Evolutionary conservation across 176 grass and related monocot genomes (phyloP), one percentile per base, ranked within the genome.

Genomic region (Bolboschoenus planiculmis): DNA sequence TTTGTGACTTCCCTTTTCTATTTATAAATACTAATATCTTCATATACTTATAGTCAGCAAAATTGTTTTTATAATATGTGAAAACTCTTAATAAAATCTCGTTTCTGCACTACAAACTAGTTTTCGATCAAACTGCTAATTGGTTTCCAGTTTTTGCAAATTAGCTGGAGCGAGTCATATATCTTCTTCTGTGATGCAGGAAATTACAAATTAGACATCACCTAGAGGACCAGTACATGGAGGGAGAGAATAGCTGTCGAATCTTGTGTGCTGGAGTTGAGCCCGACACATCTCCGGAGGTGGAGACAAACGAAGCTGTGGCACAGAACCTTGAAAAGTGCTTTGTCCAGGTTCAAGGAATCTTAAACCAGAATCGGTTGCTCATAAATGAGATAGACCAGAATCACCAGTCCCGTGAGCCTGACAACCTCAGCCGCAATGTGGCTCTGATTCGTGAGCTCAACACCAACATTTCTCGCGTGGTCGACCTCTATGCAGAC

Each of bases 301-400:
- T 23, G 31, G 29, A 76, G 24, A 78, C 40, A 21, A 65, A 78
- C 39, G 70, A 88, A 80, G 81, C 13, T 61, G 72, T 63, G 29
- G n/a, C 80, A 46, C 81, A 85, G 78, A 73, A 31, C 51, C 82
- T 87, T 73, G 70, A 87, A 55, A 87, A 43, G 46, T 81, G 84
- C 79, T 86, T 88, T 21, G 81, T 75, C 0, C 81, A 93, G 59
- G 91, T 84, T 77, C 82, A 84, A 74, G 79, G 53, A 78, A 90
- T 97, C 58, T 50, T 93, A 65, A 87, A 97, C 67, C 88, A 86
- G 33, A 93, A 89, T 64, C 63, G 79, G 20, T 30, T 88, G 78
- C 75, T 91, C 56, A 87, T 93, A 77, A 84, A 93, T 40, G 89
- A 93, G 84, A 97, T 97, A 85, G 56, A 56, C 54, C 88, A 87